Base-by-base conservation (phyloP, 805 yeast species). In the Myxozyma neotropica region DNA sequence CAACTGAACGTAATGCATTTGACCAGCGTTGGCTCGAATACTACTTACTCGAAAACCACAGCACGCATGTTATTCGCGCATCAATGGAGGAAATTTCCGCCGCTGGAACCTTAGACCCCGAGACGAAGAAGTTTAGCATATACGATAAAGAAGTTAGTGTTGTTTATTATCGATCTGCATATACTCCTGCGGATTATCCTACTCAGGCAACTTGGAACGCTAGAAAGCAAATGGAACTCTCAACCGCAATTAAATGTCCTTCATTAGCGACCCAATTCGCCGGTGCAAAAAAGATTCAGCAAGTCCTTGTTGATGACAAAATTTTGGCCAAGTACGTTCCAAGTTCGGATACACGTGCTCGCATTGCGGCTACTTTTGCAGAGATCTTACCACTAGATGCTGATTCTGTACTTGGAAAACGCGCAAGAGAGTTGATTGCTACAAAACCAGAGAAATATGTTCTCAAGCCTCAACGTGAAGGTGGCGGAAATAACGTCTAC, bases 391-490 rank as follows among this genome's bases (percentile, higher is more conserved):
- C 99, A 15, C 73, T 94, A 66, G 98, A 93, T 72, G 80, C 53
- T 82, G 55, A 77, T 89, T 0, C 62, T 63, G 19, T 39, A 8
- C 46, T 47, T 7, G 68, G 70, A 12, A 17, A 53, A 27, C 51
- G 55, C 10, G 70, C 68, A n/a, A 54, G 68, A 10, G 42, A 56
- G 42, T 35, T 67, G 33, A 61, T 63, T 26, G 31, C 39, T 23
- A 51, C 57, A 23, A 21, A 43, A 4, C 93, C 97, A 0, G 83
- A 82, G 55, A 78, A 80, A 24, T 94, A 78, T 71, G 99, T 94
- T 0, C 79, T 94, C 68, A 94, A 94, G 71, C 99, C 99, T 3
- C 99, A 94, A 74, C 83, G 99, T 77, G 99, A 94, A 77, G 99
- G 99, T 40, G 99, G 99, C 47, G 99, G 99, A 19, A 91, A 94